A percentile compares a stretch with the other conserved stretches of the same genome.
Evolutionary conservation across 352 stramenopile species (phyloP).

Genomic region (Phytopythium cucurbitacearum): DNA sequence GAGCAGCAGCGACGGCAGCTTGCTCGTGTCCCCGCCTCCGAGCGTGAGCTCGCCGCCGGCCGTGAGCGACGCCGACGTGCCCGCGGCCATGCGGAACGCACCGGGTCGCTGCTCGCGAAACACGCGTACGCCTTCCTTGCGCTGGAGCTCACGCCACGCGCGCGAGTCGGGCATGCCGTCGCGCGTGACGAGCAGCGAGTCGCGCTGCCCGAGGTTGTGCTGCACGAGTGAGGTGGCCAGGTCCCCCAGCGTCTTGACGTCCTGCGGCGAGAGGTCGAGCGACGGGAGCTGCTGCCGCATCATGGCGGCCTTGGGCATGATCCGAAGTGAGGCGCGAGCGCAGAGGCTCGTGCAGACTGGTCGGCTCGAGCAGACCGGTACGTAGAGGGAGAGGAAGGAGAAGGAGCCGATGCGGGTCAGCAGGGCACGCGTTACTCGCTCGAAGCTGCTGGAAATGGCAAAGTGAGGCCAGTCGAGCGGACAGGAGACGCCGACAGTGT

Average conservation of each 20-base stretch:
- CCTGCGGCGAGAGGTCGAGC: slow-evolving; percentile 23
- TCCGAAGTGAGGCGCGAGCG: not conserved
- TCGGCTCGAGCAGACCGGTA: too few species aligned
- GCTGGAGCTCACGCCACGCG: slow-evolving; percentile 37
- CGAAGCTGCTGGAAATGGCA: too few species aligned
- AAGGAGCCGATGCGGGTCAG: too few species aligned
- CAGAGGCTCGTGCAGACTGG: not conserved
- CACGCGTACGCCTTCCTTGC: slow-evolving; percentile 31
- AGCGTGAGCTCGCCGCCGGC: slow-evolving; percentile 21
- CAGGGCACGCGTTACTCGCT: too few species aligned
- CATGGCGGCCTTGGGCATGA: slow-evolving; percentile 31
- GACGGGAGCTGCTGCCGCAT: slow-evolving; percentile 27
- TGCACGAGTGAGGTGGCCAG: slow-evolving; percentile 28
- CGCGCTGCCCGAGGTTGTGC: slow-evolving; percentile 45
- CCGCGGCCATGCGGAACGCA: slow-evolving; percentile 4
- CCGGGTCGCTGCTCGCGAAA: slow-evolving; percentile 28
- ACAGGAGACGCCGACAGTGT: too few species aligned
- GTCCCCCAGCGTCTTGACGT: slow-evolving; percentile 32
- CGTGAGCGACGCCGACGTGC: slow-evolving; percentile 15
- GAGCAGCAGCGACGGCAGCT: slow-evolving; percentile 25
- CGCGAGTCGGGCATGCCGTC: slow-evolving; percentile 35
- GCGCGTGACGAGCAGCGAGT: slow-evolving; percentile 27
- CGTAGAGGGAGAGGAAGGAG: too few species aligned
- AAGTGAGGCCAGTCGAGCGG: too few species aligned
- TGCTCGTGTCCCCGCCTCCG: not conserved